phyloP scores from a whole-genome alignment of 768 basidiomycete species.

The Phylloporus sp. region DNA sequence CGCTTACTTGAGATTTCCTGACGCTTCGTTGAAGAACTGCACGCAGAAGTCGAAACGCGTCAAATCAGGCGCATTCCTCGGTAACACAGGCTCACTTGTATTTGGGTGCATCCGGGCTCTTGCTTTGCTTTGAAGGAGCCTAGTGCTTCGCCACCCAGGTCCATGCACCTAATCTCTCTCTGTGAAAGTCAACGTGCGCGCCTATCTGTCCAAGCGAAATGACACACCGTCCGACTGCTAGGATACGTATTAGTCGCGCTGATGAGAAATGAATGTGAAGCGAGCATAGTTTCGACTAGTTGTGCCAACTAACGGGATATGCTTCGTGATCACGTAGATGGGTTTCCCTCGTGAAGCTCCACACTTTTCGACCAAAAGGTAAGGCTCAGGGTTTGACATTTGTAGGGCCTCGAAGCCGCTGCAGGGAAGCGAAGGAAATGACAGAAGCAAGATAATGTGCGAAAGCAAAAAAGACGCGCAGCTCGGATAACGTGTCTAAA shows the following conservation, averaged over 20 bases:
- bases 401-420: constrained; percentile 9
- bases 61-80: neutral
- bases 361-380: constrained; percentile 39
- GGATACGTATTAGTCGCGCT: constrained; percentile 32
- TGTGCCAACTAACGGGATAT: constrained; percentile 35
- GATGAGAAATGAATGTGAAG: constrained; percentile 16
- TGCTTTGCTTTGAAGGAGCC: constrained; percentile 38
- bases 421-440: constrained; percentile 5
- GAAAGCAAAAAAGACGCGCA: constrained; percentile 24
- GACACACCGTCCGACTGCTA: constrained; percentile 31
- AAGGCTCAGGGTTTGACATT: constrained; percentile 31
- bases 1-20: constrained; percentile 35
- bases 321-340: constrained; percentile 40
- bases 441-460: constrained; percentile 20
- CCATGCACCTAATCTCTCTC: constrained; percentile 43
- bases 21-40: constrained; percentile 38
- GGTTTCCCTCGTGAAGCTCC: constrained; percentile 38
- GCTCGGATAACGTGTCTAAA: constrained; percentile 24
- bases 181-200: constrained; percentile 16
- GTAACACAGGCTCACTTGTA: constrained; percentile 31
- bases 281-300: constrained; percentile 2
- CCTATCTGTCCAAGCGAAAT: neutral
- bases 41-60: neutral
- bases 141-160: constrained; percentile 36
- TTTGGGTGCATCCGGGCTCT: constrained; percentile 38